Evolutionary conservation across 2,329 filamentous ascomycete species (phyloP), one percentile per base, ranked within the genome.

Genomic region (Emmonsiellopsis sp.): DNA sequence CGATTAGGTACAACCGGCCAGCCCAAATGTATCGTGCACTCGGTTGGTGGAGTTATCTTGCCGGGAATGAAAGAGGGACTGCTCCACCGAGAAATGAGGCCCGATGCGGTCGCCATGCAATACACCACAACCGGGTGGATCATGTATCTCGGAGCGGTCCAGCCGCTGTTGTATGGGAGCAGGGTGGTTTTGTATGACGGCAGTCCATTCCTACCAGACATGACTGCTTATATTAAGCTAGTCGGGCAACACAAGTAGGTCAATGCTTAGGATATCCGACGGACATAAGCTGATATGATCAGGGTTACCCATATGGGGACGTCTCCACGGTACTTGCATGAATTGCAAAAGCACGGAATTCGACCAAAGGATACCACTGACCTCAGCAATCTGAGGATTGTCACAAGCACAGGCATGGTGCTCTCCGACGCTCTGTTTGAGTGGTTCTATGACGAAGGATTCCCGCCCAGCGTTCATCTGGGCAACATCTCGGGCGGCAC

Each of bases 1-100:
- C 21, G 17, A 0, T 87, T 83, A 1, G 88, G 88, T 1, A 94
- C 88, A 0, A 94, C 89, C 0, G 88, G 89, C 3, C 82, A 80
- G 17, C 89, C 89, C 10, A 94, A 94, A 64, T 90, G 87, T 55
- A 93, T 94, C 57, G 87, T 92, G 2, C 89, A 95, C 66, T 84
- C 82, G 0, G 66, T 68, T 6, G 70, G 70, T 17, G 69, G 70
- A 0, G 64, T 69, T 10, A 52, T 71, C 13, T 55, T 72, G 42
- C 70, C 64, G 36, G 57, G 67, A 2, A 68, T 67, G 42, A 84
- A 91, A 63, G 88, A 94, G 65, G 74, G 71, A 1, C 68, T 64
- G 21, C 62, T 84, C 21, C 80, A 84, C 58, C 66, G 72, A 6
- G 71, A 78, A 48, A 60, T 76, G 42, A 66, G 66, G 0, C 64